A percentile compares a stretch with the other conserved stretches of the same genome.
Conservation (phyloP, 257 asterid genomes). For the Cinchona pubescens region DNA sequence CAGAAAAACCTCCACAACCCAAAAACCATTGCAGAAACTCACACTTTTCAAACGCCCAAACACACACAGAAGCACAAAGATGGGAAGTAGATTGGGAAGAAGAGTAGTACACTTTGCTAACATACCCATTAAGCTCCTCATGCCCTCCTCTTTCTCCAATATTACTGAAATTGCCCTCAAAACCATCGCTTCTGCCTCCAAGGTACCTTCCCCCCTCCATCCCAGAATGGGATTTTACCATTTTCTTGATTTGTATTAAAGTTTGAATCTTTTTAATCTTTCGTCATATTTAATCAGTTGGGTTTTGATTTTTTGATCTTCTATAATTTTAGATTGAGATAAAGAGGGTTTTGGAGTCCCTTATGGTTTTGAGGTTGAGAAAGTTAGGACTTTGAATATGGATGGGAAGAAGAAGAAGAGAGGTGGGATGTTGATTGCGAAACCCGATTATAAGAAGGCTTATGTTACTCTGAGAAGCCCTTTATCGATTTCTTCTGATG, state of each 20-base stretch:
- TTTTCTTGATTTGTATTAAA: background rate
- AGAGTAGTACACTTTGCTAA: conserved; percentile 76
- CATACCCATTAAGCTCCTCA: conserved; percentile 77
- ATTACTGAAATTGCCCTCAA: conserved; percentile 89
- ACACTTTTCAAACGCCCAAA: background rate
- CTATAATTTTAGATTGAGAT: conserved; percentile 74
- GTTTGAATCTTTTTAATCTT: background rate
- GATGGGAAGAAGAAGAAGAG: conserved; percentile 91
- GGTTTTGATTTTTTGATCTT: conserved; percentile 3
- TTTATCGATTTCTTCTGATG: conserved; percentile 60
- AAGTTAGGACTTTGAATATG: conserved; percentile 85
- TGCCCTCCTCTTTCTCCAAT: conserved; percentile 81
- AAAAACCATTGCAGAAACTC: background rate
- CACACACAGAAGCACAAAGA: conserved; percentile 9
- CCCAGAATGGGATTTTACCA: background rate
- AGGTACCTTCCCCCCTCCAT: conserved; percentile 36
- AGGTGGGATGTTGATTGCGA: conserved; percentile 70
- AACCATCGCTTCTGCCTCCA: conserved; percentile 92
- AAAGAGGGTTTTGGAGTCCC: conserved; percentile 82
- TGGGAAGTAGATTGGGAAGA: conserved; percentile 81
- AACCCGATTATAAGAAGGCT: conserved; percentile 87
- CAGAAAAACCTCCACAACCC: background rate
- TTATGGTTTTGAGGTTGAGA: conserved; percentile 93
- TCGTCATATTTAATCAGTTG: conserved; percentile 8
- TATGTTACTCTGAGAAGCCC: conserved; percentile 75